Base-by-base conservation (phyloP, 768 basidiomycete genomes). In the Boletellus sp. region DNA sequence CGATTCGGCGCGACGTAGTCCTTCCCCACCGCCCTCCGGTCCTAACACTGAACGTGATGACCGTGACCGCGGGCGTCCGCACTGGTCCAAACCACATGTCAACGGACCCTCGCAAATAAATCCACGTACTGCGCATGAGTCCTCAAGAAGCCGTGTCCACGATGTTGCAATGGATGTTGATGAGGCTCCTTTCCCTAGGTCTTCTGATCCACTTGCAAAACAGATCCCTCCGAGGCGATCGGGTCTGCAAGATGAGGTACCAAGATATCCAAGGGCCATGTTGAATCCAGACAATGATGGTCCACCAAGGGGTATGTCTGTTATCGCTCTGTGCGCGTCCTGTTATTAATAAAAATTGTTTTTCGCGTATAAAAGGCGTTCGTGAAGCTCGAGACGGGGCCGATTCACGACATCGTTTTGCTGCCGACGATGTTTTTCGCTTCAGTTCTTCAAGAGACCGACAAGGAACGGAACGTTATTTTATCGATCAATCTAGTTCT, bases 231-330 rank as follows among this genome's bases (percentile, higher is more conserved):
- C 56, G 3, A 53, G 50, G 23, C 61, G 55, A 33, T 59, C 57
- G 4, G 55, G 35, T 26, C 24, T 54, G 10, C 63, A 58, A 2
- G 68, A 61, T n/a, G 72, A 60, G 0, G 59, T 54, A 6, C 62
- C 67, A 40, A 64, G 63, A 22, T 72, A 67, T 40, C 70, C 72
- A n/a, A 61, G 72, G 26, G 72, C 72, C 0, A 72, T 72, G 71
- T 47, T 67, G 6, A 56, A 59, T 9, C 37, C 57, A 20, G 62
- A 56, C n/a, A 62, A 51, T 26, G 60, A 62, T 28, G 51, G 57
- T 11, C 35, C 9, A 4, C 24, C 44, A 32, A 56, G 60, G 48
- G 50, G 64, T 65, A 45, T 28, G 4, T 24, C 42, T 33, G 1
- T 37, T 16, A 8, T 7, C 33, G 4, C 1, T 42, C 8, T 1